Evolutionary conservation across 257 asterid species (phyloP), one percentile per base, ranked within the genome.

Genomic region (Cynanchum wilfordii): DNA sequence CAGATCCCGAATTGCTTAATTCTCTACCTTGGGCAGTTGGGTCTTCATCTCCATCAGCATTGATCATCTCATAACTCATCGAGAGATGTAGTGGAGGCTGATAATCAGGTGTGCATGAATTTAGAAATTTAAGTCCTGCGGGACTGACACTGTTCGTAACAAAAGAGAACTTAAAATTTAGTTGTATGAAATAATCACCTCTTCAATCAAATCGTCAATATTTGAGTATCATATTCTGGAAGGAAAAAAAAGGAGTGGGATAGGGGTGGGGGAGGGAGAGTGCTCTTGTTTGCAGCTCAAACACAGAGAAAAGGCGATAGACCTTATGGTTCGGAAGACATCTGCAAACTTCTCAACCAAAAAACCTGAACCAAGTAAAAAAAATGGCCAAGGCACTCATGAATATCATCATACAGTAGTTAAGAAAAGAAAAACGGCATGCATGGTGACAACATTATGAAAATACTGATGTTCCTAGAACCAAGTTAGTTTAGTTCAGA

Each of bases 101-200:
- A 78, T 89, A 81, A 82, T 93, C 98, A 72, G 98, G 98, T 81
- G 74, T 91, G 79, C 97, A 91, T 62, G 96, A 91, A 65, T 73
- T 87, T 85, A 93, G 80, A 79, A 88, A 93, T 44, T 88, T 77
- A 81, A 82, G 74, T 75, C 98, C 98, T 76, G 81, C 87, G 49
- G 91, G 84, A 79, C 97, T 87, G 76, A 89, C 92, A 55, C 98
- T 93, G 96, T 69, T 75, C 80, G 84, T 70, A 49, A 6, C 20
- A 8, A 5, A 81, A 75, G 70, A 52, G 29, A n/a, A 16, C 10
- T 63, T 60, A 13, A 7, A 60, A 11, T 63, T 75, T 72, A 57
- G 77, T 69, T 75, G 59, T 73, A 69, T 36, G 54, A 73, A 69
- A 50, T 22, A 50, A 74, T 49, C 45, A 67, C 54, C 51, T 27